Evolutionary conservation across 1,284 basidiomycete species (phyloP), one percentile per base, ranked within the genome.

Genomic region (Salmacisia buchloeana): DNA sequence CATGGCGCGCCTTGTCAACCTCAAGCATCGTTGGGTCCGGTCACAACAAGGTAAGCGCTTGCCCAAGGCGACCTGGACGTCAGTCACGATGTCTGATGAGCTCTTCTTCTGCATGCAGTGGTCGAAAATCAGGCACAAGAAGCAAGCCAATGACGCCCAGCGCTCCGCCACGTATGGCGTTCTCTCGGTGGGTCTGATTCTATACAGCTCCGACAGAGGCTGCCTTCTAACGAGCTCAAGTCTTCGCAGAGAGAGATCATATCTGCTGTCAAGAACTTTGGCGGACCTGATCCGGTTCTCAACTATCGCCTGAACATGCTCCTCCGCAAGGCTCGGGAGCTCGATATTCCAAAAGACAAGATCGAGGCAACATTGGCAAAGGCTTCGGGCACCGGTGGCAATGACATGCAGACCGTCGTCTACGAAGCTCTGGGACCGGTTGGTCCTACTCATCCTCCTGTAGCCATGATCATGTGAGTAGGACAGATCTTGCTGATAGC

Each of bases 101-200:
- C 4, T 5, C 15, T 5, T 4, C 39, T 3, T 43, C 18, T 18
- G 39, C 6, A 4, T 18, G 23, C 41, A 67, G 52, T 69, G 67
- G 67, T 63, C 61, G 3, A 69, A 69, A 57, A 69, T 69, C 36
- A 58, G 56, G 31, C 67, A 69, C 58, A 69, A 69, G 52, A 69
- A 69, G 52, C 31, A 33, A n/a, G 64, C 64, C 15, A 62, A 67
- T 36, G 67, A 69, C 39, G 46, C 65, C 3, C 59, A 60, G 23
- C 56, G 61, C 25, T 34, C 38, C 23, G 49, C 31, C 10, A 21
- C 39, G 12, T 69, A 63, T 45, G 58, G 62, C 23, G 33, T 68
- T n/a, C 49, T 67, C 25, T 62, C 67, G 21, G 27, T 57, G 2
- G 45, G 65, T 46, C 62, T n/a, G n/a, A n/a, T n/a, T n/a, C n/a